Conservation (phyloP, 495 filamentous ascomycete species). For the Lindgomyces ingoldianus region DNA sequence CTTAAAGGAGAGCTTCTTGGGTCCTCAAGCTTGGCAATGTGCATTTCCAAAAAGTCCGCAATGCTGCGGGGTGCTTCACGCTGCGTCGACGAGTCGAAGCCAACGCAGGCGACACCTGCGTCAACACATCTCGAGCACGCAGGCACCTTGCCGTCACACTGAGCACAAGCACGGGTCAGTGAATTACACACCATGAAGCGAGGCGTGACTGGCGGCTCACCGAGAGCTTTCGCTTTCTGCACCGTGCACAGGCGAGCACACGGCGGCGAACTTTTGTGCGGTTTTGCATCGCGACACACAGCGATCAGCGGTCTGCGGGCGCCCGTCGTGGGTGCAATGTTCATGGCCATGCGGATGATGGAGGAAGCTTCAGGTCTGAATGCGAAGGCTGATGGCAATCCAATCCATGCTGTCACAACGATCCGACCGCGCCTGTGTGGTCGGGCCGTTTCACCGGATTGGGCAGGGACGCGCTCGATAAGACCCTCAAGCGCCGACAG, state of each 20-base stretch:
- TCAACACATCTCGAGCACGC: slow-evolving; percentile 24
- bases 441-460: not conserved
- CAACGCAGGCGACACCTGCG: slow-evolving; percentile 22
- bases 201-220: not conserved
- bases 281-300: slow-evolving; percentile 13
- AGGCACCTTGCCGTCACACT: slow-evolving; percentile 31
- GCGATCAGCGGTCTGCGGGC: not conserved
- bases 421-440: not conserved
- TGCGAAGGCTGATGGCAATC: not conserved
- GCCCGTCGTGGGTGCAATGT: slow-evolving; percentile 6
- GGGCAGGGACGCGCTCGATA: slow-evolving; percentile 4
- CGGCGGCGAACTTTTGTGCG: slow-evolving; percentile 29
- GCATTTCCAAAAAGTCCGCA: slow-evolving; percentile 21
- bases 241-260: slow-evolving; percentile 30
- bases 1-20: slow-evolving; percentile 5
- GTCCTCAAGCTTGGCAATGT: slow-evolving; percentile 24
- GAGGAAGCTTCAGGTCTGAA: not conserved
- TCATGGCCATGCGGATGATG: slow-evolving; percentile 10
- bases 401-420: not conserved
- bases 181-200: not conserved
- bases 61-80: slow-evolving; percentile 26
- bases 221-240: slow-evolving; percentile 30
- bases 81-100: slow-evolving; percentile 29
- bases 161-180: slow-evolving; percentile 5
- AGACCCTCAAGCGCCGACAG: not conserved